Conservation (phyloP, 352 stramenopile genomes). For the Phytophthora hybrid region DNA sequence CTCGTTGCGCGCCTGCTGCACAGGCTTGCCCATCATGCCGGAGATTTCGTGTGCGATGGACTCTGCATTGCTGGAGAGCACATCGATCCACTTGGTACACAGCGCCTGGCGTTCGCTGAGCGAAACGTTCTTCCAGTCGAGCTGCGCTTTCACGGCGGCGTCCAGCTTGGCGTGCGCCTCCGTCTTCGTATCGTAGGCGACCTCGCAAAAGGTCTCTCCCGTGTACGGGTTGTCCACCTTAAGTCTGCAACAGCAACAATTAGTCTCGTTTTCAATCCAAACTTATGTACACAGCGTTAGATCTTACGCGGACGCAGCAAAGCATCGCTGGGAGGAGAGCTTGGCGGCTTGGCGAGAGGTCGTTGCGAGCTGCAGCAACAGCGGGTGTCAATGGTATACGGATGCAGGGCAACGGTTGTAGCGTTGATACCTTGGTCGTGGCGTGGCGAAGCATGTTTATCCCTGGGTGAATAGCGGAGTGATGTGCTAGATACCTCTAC, state of each 20-base stretch:
- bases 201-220: slow-evolving; percentile 66
- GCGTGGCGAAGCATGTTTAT: slow-evolving; percentile 39
- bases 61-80: slow-evolving; percentile 63
- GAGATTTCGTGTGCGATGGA: slow-evolving; percentile 81
- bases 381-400: not conserved
- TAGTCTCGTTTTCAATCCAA: not conserved
- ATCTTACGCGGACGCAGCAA: slow-evolving; percentile 48
- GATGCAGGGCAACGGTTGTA: not conserved
- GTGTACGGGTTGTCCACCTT: slow-evolving; percentile 86
- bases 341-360: slow-evolving; percentile 25
- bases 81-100: slow-evolving; percentile 71
- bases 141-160: slow-evolving; percentile 60
- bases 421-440: slow-evolving; percentile 24
- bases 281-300: not conserved
- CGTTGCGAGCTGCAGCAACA: slow-evolving; percentile 25
- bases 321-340: slow-evolving; percentile 34
- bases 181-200: slow-evolving; percentile 63
- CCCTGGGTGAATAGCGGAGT: not conserved
- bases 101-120: slow-evolving; percentile 68
- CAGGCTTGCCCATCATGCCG: slow-evolving; percentile 86
- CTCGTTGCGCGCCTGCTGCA: slow-evolving; percentile 80
- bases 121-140: slow-evolving; percentile 64
- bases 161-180: slow-evolving; percentile 70
- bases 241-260: slow-evolving; percentile 33
- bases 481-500: not conserved